Percentiles rank a stretch among this genome's conserved stretches.
Conservation (phyloP, 192 early-diverging fungal genomes). For the Mortierella antarctica region DNA sequence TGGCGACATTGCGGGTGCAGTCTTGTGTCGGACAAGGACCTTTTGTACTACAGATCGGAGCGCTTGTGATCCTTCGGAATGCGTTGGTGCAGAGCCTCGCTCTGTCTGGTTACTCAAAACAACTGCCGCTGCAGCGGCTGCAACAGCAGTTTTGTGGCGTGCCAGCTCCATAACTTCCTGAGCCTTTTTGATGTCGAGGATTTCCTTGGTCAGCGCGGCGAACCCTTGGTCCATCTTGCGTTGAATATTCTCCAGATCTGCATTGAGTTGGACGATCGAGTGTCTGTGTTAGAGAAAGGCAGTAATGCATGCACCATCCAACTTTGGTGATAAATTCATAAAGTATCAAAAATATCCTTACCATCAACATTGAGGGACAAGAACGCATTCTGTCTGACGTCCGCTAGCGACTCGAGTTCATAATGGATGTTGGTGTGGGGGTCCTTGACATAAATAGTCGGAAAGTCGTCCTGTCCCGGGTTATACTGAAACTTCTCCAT, state of each 20-base stretch:
- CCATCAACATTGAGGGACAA: slow-evolving; percentile 65
- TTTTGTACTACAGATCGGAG: slow-evolving; percentile 42
- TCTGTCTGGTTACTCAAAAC: not conserved
- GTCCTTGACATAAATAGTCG: slow-evolving; percentile 76
- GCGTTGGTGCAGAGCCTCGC: not conserved
- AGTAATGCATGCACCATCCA: not conserved
- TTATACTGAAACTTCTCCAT: slow-evolving; percentile 77
- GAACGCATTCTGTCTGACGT: slow-evolving; percentile 69
- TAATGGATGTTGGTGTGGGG: slow-evolving; percentile 64
- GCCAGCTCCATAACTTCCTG: slow-evolving; percentile 26
- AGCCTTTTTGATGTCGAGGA: slow-evolving; percentile 55
- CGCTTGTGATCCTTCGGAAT: not conserved
- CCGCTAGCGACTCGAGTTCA: slow-evolving; percentile 71
- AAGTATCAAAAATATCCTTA: slow-evolving; percentile 26
- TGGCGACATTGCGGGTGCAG: not conserved
- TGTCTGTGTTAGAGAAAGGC: not conserved
- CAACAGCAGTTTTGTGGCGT: slow-evolving; percentile 31
- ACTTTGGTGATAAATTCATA: not conserved
- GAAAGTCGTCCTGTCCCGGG: slow-evolving; percentile 71
- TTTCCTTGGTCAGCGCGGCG: slow-evolving; percentile 51
- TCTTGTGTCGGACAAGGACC: slow-evolving; percentile 36
- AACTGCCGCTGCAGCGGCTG: slow-evolving; percentile 11
- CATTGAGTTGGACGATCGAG: not conserved
- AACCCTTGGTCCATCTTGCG: slow-evolving; percentile 56
- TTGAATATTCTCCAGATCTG: slow-evolving; percentile 58